phyloP scores from a whole-genome alignment of 768 basidiomycete species.

The Naganishia randhawae region DNA sequence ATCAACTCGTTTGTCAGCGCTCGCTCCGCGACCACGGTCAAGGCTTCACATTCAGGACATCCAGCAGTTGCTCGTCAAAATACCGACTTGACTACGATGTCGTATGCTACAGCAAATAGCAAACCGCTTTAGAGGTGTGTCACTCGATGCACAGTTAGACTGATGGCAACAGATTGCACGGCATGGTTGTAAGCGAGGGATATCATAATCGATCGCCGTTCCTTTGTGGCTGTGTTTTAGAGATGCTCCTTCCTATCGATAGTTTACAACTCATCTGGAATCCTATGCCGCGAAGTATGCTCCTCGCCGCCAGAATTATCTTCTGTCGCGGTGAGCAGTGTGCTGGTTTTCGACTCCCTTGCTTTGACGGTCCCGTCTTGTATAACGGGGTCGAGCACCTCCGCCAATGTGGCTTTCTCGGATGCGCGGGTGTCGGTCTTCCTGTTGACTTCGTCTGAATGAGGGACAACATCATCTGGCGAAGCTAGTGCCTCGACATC shows the following conservation, averaged over 20 bases:
- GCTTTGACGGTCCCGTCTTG: neutral
- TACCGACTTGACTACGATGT: conserved; percentile 8
- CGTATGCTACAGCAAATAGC: conserved; percentile 2
- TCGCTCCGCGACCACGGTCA: neutral
- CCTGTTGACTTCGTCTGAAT: neutral
- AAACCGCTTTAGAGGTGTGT: neutral
- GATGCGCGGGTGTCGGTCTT: neutral
- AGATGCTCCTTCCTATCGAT: neutral
- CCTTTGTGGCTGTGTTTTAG: neutral
- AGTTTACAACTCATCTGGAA: conserved; percentile 9
- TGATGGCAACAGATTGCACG: neutral
- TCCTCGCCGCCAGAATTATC: neutral
- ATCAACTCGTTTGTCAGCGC: conserved; percentile 2
- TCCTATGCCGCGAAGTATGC: neutral
- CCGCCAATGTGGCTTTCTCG: neutral
- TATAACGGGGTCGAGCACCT: neutral
- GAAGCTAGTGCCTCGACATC: conserved; percentile 11
- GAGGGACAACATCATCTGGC: neutral
- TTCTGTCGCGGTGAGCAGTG: neutral
- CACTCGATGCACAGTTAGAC: neutral
- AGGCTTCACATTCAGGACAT: neutral
- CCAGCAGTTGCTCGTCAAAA: neutral
- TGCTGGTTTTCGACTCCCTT: neutral
- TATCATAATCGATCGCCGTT: neutral
- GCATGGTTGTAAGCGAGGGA: neutral